phyloP scores from a whole-genome alignment of 495 filamentous ascomycete species.

The Aspergillus conjunctus region DNA sequence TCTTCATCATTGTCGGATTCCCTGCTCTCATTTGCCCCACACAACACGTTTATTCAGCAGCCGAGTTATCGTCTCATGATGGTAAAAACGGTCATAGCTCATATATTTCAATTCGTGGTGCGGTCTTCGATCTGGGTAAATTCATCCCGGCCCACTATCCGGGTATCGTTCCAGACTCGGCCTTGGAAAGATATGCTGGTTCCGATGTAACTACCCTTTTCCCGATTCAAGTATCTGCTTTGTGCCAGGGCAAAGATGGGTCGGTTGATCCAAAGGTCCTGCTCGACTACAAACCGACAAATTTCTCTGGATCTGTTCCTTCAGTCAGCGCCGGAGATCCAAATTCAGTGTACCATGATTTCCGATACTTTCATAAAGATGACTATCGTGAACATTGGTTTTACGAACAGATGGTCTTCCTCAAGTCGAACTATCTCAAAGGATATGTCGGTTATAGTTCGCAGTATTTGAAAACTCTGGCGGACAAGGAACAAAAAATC shows the following conservation, averaged over 20 bases:
- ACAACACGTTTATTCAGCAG: slow-evolving; percentile 81
- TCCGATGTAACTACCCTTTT: slow-evolving; percentile 85
- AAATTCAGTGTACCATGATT: slow-evolving; percentile 88
- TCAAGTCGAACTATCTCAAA: slow-evolving; percentile 79
- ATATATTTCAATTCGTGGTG: slow-evolving; percentile 81
- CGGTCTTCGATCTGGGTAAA: slow-evolving; percentile 79
- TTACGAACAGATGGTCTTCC: slow-evolving; percentile 74
- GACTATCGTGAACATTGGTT: slow-evolving; percentile 90
- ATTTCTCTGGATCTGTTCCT: slow-evolving; percentile 65
- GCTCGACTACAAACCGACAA: slow-evolving; percentile 78
- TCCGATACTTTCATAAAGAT: slow-evolving; percentile 72
- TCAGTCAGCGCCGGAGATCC: slow-evolving; percentile 66
- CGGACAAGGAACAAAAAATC: slow-evolving; percentile 63
- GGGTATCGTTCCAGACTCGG: slow-evolving; percentile 63
- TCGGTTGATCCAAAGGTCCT: slow-evolving; percentile 68
- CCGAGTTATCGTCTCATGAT: slow-evolving; percentile 72
- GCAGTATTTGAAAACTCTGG: slow-evolving; percentile 72
- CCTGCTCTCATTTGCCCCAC: slow-evolving; percentile 87
- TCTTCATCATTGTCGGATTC: slow-evolving; percentile 90
- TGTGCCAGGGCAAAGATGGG: slow-evolving; percentile 78
- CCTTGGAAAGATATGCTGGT: slow-evolving; percentile 79
- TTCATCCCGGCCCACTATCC: slow-evolving; percentile 85
- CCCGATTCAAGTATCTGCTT: slow-evolving; percentile 89
- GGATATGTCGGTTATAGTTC: slow-evolving; percentile 85
- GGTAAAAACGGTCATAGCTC: slow-evolving; percentile 67